These are phyloP conservation scores for Cladophialophora bantiana DNA, from an alignment of 2,329 filamentous ascomycete genomes.

Conservation along the genomic window DNA sequence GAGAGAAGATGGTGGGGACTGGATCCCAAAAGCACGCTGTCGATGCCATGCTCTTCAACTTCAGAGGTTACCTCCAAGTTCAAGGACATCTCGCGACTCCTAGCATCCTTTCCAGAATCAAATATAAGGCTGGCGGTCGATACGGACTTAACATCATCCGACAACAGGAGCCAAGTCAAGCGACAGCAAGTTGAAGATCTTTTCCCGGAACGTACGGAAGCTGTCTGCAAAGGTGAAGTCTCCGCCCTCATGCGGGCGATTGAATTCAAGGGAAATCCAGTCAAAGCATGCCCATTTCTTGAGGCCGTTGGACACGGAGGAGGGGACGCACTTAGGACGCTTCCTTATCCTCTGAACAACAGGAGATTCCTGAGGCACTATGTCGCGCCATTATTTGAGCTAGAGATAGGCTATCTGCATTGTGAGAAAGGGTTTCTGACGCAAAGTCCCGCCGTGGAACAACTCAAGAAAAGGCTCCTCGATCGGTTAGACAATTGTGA, in stretches of 20 bases:
- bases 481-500: neutral
- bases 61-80: neutral
- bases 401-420: neutral
- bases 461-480: neutral
- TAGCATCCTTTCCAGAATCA: neutral
- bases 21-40: neutral
- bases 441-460: neutral
- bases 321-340: neutral
- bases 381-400: conserved; percentile 5
- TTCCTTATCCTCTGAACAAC: conserved; percentile 12
- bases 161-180: neutral
- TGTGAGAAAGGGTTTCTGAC: neutral
- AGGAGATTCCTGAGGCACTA: neutral
- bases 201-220: neutral
- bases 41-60: neutral
- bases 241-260: neutral
- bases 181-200: neutral
- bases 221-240: neutral
- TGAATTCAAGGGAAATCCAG: neutral
- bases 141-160: neutral
- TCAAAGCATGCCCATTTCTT: neutral
- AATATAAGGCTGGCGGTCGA: neutral
- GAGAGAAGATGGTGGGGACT: neutral
- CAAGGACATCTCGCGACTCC: neutral
- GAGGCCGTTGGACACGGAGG: neutral